Evolutionary conservation across 306 rosid genomes (phyloP).

Genomic region (Dryas octopetala): DNA sequence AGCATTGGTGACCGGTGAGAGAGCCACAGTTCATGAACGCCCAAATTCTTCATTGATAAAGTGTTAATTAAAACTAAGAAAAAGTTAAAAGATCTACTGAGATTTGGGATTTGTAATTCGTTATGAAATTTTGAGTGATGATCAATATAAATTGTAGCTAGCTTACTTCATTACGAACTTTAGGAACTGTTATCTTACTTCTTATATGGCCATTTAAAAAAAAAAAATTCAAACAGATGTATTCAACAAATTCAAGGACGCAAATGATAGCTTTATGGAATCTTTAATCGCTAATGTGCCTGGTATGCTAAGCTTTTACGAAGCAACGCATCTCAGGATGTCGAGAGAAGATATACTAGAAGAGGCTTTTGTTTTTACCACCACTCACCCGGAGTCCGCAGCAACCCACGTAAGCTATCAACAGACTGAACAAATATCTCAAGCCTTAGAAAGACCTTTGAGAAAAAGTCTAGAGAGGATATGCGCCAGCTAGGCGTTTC

Average conservation of each 20-base stretch:
- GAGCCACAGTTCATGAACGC: too few species aligned
- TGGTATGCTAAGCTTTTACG: slow-evolving; percentile 18
- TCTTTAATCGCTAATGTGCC: neutral
- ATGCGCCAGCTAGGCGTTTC: slow-evolving; percentile 8
- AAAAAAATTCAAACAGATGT: neutral
- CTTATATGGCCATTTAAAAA: too few species aligned
- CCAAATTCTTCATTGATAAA: too few species aligned
- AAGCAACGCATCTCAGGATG: slow-evolving; percentile 1
- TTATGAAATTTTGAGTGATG: too few species aligned
- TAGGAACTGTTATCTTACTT: too few species aligned
- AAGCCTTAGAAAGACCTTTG: neutral
- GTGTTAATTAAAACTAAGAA: too few species aligned
- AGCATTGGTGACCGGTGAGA: too few species aligned
- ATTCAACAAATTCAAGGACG: slow-evolving; percentile 9
- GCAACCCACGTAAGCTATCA: neutral
- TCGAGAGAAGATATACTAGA: slow-evolving; percentile 15
- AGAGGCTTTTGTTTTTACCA: slow-evolving; percentile 25
- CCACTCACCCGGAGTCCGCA: slow-evolving; percentile 17
- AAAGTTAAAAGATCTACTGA: too few species aligned
- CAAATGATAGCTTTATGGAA: slow-evolving; percentile 11
- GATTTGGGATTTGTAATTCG: too few species aligned
- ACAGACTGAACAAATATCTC: slow-evolving; percentile 3
- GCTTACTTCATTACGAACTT: too few species aligned
- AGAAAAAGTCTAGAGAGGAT: slow-evolving; percentile 18
- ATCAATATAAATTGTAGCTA: too few species aligned